Conservation (phyloP, 1,284 basidiomycete species). For the Sanghuangporus weigelae region DNA sequence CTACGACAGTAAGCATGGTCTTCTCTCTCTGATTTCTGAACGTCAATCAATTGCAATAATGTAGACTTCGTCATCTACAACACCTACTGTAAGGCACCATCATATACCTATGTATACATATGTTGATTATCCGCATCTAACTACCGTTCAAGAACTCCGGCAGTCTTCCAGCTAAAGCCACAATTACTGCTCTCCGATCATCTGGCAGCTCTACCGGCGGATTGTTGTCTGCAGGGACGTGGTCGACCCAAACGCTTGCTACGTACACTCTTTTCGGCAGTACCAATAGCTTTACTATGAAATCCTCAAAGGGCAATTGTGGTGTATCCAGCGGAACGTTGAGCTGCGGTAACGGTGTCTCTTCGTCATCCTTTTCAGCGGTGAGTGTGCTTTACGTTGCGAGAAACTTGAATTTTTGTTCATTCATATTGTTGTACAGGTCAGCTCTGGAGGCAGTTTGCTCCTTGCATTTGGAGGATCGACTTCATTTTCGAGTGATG, state of each 20-base stretch:
- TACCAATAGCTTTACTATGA: slow-evolving; percentile 41
- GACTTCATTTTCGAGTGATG: slow-evolving; percentile 46
- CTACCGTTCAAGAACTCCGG: background rate
- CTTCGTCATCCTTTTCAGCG: slow-evolving; percentile 44
- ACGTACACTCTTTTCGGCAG: slow-evolving; percentile 39
- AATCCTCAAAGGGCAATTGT: slow-evolving; percentile 47
- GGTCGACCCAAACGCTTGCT: slow-evolving; percentile 47
- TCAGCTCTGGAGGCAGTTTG: slow-evolving; percentile 41
- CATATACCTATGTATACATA: background rate
- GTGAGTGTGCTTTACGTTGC: slow-evolving; percentile 29
- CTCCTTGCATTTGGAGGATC: slow-evolving; percentile 48
- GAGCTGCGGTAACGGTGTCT: slow-evolving; percentile 41
- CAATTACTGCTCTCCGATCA: slow-evolving; percentile 15
- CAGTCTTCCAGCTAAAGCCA: slow-evolving; percentile 19
- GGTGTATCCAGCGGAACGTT: slow-evolving; percentile 38
- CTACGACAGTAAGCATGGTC: slow-evolving; percentile 21
- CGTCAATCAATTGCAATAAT: background rate
- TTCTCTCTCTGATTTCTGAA: background rate
- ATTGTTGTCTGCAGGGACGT: slow-evolving; percentile 42
- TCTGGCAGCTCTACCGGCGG: slow-evolving; percentile 32
- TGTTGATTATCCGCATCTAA: background rate
- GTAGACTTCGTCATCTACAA: slow-evolving; percentile 2
- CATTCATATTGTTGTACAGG: slow-evolving; percentile 27
- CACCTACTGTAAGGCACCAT: slow-evolving; percentile 13
- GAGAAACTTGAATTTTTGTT: background rate